Evolutionary conservation across 2,329 filamentous ascomycete species (phyloP), one percentile per base, ranked within the genome.

Genomic region (Ceratocystis destructans): DNA sequence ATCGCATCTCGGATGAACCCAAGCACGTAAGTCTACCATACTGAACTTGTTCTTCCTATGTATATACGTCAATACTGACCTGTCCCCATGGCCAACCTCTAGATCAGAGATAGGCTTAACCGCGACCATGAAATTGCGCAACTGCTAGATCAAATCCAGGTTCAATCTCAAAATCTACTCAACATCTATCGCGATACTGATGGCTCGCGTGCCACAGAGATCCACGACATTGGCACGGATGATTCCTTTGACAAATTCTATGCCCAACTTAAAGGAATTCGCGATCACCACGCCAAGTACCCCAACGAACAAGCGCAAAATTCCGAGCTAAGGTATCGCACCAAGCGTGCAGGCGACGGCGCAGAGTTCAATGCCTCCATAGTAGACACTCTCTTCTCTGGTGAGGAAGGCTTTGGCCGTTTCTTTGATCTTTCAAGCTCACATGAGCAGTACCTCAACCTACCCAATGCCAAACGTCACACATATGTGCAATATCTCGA

Each of bases 231-330:
- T 66, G 88, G 88, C 44, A 87, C 86, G 0, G 91, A 90, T 70
- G 93, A 97, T 71, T 85, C 90, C 0, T 90, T 96, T 74, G 89
- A 91, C 55, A 87, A 92, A 69, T 99, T 99, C 76, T 93, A 96
- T 79, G 89, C 87, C 70, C 89, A 96, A 72, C 78, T 96, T 17
- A 80, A 83, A 67, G 84, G 87, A 31, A 88, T 96, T 72, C 94
- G 91, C 72, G 86, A 89, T 61, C 95, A 96, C 74, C 92, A 99
- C 75, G 84, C 87, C 68, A 85, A 88, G 71, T 96, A 99, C 73
- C 93, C 93, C 0, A 95, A 96, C 76, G 90, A 96, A 74, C 90
- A 89, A 37, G 89, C 96, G 61, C 94, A 99, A 76, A 96, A 97
- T 72, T 85, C 96, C 15, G 95, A 99, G 77, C 85, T 87, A 71